These are phyloP conservation scores for Neodidymelliopsis sp. DNA, from an alignment of 2,329 filamentous ascomycete species.

Conservation along the genomic window DNA sequence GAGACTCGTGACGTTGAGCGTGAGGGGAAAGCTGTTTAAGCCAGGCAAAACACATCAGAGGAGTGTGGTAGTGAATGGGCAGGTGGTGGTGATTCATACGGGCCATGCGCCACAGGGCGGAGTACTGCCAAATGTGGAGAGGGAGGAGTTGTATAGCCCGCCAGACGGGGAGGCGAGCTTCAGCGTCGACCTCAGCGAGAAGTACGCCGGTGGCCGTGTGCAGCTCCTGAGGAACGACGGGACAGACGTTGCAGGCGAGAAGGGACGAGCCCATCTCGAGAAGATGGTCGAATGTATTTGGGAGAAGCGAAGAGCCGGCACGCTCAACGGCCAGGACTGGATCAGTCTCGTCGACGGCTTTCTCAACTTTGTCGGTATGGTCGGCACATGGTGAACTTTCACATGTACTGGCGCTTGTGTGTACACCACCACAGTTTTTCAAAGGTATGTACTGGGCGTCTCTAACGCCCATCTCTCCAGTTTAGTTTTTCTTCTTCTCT, in stretches of 20 bases:
- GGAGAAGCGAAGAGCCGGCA: constrained; percentile 42
- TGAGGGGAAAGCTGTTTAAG: constrained; percentile 45
- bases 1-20: constrained; percentile 43
- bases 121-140: constrained; percentile 16
- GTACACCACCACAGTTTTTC: not conserved
- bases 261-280: constrained; percentile 30
- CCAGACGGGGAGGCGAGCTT: constrained; percentile 50
- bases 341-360: constrained; percentile 47
- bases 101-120: constrained; percentile 8
- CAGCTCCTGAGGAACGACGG: constrained; percentile 46
- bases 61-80: constrained; percentile 29
- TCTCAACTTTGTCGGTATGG: constrained; percentile 40
- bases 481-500: not conserved
- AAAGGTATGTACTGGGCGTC: no score
- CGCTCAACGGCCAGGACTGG: constrained; percentile 45
- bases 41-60: constrained; percentile 36
- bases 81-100: constrained; percentile 29
- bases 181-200: constrained; percentile 48
- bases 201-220: constrained; percentile 41
- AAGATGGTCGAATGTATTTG: constrained; percentile 39
- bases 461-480: not conserved
- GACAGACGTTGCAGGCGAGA: constrained; percentile 38
- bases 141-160: constrained; percentile 36
- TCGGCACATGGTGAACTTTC: constrained; percentile 24
- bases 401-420: not conserved